Conservation (phyloP, 495 filamentous ascomycete genomes). For the Aspergillus baeticus region DNA sequence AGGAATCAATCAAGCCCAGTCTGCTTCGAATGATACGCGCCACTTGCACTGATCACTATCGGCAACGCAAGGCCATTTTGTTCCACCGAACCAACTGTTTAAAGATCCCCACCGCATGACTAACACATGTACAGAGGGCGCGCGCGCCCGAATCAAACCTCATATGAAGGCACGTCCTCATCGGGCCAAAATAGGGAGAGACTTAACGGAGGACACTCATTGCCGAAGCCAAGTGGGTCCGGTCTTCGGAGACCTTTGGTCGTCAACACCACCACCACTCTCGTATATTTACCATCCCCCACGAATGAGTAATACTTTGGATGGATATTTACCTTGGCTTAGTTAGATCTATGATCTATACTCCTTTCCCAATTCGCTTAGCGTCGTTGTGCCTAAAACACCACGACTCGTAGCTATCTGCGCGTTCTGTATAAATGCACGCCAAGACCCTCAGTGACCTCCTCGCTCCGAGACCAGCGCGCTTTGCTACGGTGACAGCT, state of each 20-base stretch:
- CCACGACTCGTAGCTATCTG: neutral
- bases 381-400: neutral
- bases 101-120: too few species aligned
- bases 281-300: neutral
- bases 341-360: neutral
- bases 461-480: neutral
- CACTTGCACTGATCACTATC: too few species aligned
- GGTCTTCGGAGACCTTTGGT: neutral
- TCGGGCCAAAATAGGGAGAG: neutral
- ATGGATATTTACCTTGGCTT: neutral
- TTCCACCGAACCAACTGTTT: too few species aligned
- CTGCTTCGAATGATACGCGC: too few species aligned
- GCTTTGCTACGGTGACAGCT: neutral
- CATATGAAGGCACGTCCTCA: too few species aligned
- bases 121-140: too few species aligned
- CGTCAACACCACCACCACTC: neutral
- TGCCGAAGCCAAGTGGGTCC: constrained; percentile 2
- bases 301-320: neutral
- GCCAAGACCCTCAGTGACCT: neutral
- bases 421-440: neutral
- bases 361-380: neutral
- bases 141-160: too few species aligned
- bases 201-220: neutral
- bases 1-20: too few species aligned
- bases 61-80: too few species aligned